Conservation (phyloP, 1,284 basidiomycete species). For the Puccinia horiana region DNA sequence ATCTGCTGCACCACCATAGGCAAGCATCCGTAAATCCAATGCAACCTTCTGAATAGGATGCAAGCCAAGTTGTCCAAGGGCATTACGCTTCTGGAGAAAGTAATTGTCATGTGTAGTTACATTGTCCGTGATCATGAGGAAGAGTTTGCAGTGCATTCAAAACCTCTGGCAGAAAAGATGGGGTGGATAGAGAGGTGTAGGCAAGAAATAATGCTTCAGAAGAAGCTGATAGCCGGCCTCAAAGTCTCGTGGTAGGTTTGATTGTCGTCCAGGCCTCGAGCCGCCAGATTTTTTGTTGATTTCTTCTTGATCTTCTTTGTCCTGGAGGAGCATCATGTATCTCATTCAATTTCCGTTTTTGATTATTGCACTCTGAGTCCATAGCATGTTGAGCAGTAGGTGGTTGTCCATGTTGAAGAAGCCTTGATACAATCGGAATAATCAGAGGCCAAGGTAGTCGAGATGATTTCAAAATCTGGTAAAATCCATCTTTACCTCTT, state of each 20-base stretch:
- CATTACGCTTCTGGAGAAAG: neutral
- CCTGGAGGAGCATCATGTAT: neutral
- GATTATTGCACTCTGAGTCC: too few relatives aligned
- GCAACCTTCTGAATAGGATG: conserved; percentile 3
- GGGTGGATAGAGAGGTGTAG: neutral
- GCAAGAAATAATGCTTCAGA: neutral
- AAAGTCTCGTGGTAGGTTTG: neutral
- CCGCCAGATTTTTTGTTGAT: neutral
- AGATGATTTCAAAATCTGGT: too few relatives aligned
- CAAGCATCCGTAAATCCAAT: neutral
- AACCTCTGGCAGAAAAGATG: neutral
- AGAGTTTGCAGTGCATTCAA: neutral
- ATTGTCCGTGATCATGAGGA: neutral
- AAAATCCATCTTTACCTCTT: too few relatives aligned
- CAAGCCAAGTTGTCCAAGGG: neutral
- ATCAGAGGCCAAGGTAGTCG: too few relatives aligned
- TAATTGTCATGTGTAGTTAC: conserved; percentile 35
- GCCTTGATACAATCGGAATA: too few relatives aligned
- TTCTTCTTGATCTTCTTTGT: neutral
- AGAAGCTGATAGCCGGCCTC: neutral
- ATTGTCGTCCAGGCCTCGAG: neutral
- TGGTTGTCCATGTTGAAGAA: too few relatives aligned
- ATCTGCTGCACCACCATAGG: conserved; percentile 5
- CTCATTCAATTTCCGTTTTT: too few relatives aligned
- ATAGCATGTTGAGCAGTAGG: too few relatives aligned